phyloP scores from a whole-genome alignment of 441 rosid genomes.

The Biscutella laevigata region DNA sequence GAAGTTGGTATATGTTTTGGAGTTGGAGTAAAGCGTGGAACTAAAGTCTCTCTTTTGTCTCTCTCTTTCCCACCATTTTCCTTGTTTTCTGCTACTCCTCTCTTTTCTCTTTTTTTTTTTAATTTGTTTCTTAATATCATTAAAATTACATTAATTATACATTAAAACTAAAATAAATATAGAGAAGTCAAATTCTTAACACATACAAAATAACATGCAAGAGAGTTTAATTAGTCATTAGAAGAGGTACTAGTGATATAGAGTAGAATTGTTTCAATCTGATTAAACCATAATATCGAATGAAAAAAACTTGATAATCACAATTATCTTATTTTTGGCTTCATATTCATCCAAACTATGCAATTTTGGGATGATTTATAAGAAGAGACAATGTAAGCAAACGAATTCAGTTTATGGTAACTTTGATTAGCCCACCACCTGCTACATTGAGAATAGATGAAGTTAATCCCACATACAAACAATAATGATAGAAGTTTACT shows the following conservation, averaged over 20 bases:
- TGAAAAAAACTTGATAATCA: neutral
- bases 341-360: too few relatives aligned
- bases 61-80: slow-evolving; percentile 45
- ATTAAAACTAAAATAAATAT: too few relatives aligned
- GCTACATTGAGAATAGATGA: too few relatives aligned
- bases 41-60: slow-evolving; percentile 36
- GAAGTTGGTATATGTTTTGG: slow-evolving; percentile 33
- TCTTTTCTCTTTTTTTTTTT: slow-evolving; percentile 15
- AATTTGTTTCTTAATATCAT: neutral
- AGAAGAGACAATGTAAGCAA: too few relatives aligned
- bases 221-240: too few relatives aligned
- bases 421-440: too few relatives aligned
- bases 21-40: slow-evolving; percentile 40
- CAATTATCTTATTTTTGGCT: neutral
- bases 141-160: too few relatives aligned
- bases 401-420: neutral
- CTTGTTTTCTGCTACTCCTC: slow-evolving; percentile 38
- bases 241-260: too few relatives aligned
- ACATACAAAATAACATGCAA: too few relatives aligned
- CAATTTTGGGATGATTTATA: too few relatives aligned
- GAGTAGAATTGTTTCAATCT: neutral
- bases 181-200: too few relatives aligned
- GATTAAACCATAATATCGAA: neutral
- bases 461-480: neutral
- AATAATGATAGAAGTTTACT: neutral